Percentiles rank a stretch among this genome's conserved stretches.
Conservation (phyloP, 371 early-diverging fungal species). For the Vairimorpha necatrix region DNA sequence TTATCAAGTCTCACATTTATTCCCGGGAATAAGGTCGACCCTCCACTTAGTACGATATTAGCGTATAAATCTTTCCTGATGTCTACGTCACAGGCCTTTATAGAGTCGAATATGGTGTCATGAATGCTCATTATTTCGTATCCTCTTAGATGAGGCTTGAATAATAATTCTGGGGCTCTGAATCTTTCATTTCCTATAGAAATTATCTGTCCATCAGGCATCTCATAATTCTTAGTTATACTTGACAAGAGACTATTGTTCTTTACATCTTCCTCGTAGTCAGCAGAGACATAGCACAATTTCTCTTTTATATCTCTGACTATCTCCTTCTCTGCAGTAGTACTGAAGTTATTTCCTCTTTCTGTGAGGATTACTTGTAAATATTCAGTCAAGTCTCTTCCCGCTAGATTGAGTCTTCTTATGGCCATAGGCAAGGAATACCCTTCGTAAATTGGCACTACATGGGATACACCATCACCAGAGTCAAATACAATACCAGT, state of each 20-base stretch:
- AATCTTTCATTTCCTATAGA: conserved; percentile 91
- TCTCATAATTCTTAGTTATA: conserved; percentile 90
- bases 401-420: conserved; percentile 84
- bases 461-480: conserved; percentile 99
- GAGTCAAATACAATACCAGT: conserved; percentile 99
- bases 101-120: conserved; percentile 83
- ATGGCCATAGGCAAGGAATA: conserved; percentile 95
- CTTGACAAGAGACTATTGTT: conserved; percentile 69
- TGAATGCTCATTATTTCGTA: conserved; percentile 83
- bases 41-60: conserved; percentile 85
- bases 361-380: conserved; percentile 90
- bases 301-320: conserved; percentile 99
- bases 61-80: conserved; percentile 88
- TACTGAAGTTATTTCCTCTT: conserved; percentile 93
- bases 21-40: conserved; percentile 68
- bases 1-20: conserved; percentile 85
- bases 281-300: conserved; percentile 93
- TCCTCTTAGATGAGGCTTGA: conserved; percentile 89
- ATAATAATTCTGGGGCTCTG: conserved; percentile 96
- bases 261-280: conserved; percentile 93
- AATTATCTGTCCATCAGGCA: conserved; percentile 97
- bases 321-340: conserved; percentile 98
- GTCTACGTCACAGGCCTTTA: conserved; percentile 93
- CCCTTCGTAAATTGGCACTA: conserved; percentile 99
- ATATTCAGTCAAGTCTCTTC: conserved; percentile 94